A percentile compares a stretch with the other conserved stretches of the same genome.
Conservation (phyloP, 1,284 basidiomycete genomes). For the Cutaneotrichosporon curvatum region DNA sequence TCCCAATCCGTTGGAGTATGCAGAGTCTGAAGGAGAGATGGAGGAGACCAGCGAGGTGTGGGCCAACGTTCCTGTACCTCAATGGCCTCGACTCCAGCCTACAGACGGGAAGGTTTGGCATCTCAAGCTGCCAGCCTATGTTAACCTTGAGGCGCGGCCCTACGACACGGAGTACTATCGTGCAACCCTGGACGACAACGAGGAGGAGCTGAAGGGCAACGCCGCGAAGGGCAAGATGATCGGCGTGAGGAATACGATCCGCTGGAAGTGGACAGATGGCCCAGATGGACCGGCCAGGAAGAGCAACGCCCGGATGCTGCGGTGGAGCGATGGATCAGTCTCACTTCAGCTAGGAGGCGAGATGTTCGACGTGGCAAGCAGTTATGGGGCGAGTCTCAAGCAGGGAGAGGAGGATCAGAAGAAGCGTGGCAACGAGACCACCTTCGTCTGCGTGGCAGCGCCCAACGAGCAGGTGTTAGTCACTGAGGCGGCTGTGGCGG, state of each 20-base stretch:
- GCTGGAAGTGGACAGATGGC: constrained; percentile 42
- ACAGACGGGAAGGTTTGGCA: constrained; percentile 42
- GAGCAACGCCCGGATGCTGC: constrained; percentile 42
- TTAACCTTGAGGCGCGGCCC: constrained; percentile 39
- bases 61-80: constrained; percentile 34
- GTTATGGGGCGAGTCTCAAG: constrained; percentile 29
- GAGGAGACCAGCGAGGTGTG: constrained; percentile 22
- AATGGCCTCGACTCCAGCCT: constrained; percentile 31
- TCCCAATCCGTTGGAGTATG: constrained; percentile 39
- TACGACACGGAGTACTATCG: constrained; percentile 40
- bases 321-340: constrained; percentile 45
- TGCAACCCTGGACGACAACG: constrained; percentile 25
- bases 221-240: constrained; percentile 41
- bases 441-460: constrained; percentile 29
- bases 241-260: constrained; percentile 41
- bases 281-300: constrained; percentile 31
- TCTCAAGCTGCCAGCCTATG: constrained; percentile 39
- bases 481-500: constrained; percentile 36
- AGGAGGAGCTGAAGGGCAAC: constrained; percentile 19
- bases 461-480: constrained; percentile 30
- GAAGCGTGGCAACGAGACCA: constrained; percentile 14
- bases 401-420: constrained; percentile 10
- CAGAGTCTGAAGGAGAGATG: constrained; percentile 29
- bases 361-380: constrained; percentile 41
- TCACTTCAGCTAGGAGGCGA: constrained; percentile 43